phyloP scores from a whole-genome alignment of 2,329 filamentous ascomycete genomes.

The Phialophora tarda region DNA sequence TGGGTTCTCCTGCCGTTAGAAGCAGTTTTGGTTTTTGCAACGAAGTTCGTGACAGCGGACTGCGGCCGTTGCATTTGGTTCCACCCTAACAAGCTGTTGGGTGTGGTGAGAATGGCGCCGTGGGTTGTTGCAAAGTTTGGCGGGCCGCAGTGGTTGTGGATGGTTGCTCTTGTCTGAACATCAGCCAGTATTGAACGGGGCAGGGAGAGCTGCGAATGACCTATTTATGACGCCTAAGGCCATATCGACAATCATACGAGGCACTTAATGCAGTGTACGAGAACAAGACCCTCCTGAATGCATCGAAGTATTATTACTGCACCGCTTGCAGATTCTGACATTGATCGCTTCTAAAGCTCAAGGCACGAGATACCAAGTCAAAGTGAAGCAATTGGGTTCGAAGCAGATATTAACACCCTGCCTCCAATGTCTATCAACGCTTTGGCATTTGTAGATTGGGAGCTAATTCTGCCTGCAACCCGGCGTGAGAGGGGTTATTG shows the following conservation, averaged over 20 bases:
- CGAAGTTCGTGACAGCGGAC: constrained; percentile 9
- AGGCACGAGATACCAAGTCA: background rate
- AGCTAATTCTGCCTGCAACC: background rate
- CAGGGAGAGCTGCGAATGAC: background rate
- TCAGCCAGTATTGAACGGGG: background rate
- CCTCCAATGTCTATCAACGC: background rate
- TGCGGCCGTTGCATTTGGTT: background rate
- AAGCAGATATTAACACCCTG: background rate
- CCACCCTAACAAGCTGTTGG: background rate
- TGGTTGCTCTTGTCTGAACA: constrained; percentile 5
- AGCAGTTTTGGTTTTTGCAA: constrained; percentile 14
- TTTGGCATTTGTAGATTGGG: background rate
- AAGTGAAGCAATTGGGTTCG: background rate
- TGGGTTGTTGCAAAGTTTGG: constrained; percentile 14
- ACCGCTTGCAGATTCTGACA: background rate
- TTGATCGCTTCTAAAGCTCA: background rate
- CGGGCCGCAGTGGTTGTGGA: constrained; percentile 7
- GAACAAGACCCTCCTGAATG: constrained; percentile 1
- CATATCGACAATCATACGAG: constrained; percentile 4
- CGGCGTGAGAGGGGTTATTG: background rate
- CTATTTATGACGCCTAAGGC: constrained; percentile 11
- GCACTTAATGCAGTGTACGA: constrained; percentile 13
- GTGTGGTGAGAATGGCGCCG: background rate
- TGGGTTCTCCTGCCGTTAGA: constrained; percentile 7
- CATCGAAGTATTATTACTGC: background rate